Percentiles rank a stretch among this genome's conserved stretches.
Conservation (phyloP, 148 eudicot genomes). For the Suaeda aralocaspica region DNA sequence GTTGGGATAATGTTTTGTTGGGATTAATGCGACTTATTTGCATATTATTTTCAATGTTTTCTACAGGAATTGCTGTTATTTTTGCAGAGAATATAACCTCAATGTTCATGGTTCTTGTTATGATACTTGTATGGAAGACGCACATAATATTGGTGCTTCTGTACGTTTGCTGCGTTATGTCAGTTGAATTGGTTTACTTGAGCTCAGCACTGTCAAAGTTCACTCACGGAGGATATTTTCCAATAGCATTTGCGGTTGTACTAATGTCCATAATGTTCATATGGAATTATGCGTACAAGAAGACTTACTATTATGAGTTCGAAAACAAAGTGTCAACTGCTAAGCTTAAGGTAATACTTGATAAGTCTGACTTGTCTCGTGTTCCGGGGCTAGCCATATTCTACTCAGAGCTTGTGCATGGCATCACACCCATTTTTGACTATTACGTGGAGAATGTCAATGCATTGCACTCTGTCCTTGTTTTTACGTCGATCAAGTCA, state of each 20-base stretch:
- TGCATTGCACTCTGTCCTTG: slow-evolving; percentile 38
- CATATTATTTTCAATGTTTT: too few relatives aligned
- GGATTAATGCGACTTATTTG: too few relatives aligned
- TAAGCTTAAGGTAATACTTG: slow-evolving; percentile 15
- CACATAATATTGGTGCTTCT: slow-evolving; percentile 28
- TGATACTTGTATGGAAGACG: slow-evolving; percentile 47
- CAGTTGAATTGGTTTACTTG: slow-evolving; percentile 36
- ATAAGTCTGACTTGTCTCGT: slow-evolving; percentile 19
- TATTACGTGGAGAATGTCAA: slow-evolving; percentile 36
- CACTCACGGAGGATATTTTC: slow-evolving; percentile 42
- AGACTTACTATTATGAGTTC: too few relatives aligned
- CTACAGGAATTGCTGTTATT: slow-evolving; percentile 45
- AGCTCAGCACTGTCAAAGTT: slow-evolving; percentile 45
- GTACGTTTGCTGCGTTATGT: slow-evolving; percentile 25
- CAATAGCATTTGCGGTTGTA: slow-evolving; percentile 33
- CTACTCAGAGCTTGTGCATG: slow-evolving; percentile 48
- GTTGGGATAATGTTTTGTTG: too few relatives aligned
- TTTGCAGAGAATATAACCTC: slow-evolving; percentile 42
- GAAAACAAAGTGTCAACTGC: slow-evolving; percentile 38
- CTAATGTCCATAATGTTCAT: slow-evolving; percentile 33
- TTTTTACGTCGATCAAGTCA: slow-evolving; percentile 40
- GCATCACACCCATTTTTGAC: slow-evolving; percentile 48
- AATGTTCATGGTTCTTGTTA: slow-evolving; percentile 31
- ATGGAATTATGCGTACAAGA: too few relatives aligned
- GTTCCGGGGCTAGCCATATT: slow-evolving; percentile 40